Evolutionary conservation across 306 rosid species (phyloP).

Genomic region (Arachis stenosperma): DNA sequence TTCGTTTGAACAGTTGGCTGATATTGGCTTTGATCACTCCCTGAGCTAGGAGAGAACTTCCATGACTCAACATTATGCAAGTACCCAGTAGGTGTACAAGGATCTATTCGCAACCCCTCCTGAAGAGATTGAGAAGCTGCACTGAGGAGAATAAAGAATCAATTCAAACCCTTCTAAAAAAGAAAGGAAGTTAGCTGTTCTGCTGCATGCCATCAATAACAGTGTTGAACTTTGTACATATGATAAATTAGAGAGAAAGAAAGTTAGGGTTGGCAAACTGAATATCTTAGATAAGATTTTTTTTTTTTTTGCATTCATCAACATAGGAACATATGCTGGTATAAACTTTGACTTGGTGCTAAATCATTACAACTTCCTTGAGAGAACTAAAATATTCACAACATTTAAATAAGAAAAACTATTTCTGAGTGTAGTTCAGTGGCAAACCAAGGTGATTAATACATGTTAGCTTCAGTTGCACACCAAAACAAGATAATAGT

Average conservation of each 20-base stretch:
- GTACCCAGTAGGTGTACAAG: slow-evolving; percentile 90
- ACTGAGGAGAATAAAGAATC: slow-evolving; percentile 50
- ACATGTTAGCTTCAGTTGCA: not conserved
- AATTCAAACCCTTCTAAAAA: slow-evolving; percentile 30
- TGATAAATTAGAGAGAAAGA: slow-evolving; percentile 18
- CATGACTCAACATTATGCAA: slow-evolving; percentile 48
- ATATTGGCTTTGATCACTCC: slow-evolving; percentile 43
- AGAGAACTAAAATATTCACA: slow-evolving; percentile 10
- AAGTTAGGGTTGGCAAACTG: slow-evolving; percentile 5
- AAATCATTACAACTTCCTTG: not conserved
- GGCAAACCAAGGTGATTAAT: slow-evolving; percentile 22
- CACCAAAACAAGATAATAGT: not conserved
- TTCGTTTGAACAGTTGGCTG: slow-evolving; percentile 57
- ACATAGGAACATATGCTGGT: not conserved
- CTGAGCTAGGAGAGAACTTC: slow-evolving; percentile 60
- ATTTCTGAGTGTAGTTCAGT: not conserved
- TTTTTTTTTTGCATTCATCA: not conserved
- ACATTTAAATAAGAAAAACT: slow-evolving; percentile 21
- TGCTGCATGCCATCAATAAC: slow-evolving; percentile 2
- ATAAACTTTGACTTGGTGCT: not conserved
- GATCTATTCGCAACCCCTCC: slow-evolving; percentile 60
- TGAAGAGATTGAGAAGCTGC: slow-evolving; percentile 68
- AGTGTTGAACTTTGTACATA: not conserved
- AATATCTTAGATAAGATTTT: slow-evolving; percentile 9
- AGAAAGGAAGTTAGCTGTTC: slow-evolving; percentile 5